Conservation (phyloP, 2,329 filamentous ascomycete genomes). For the Phoma sp. region DNA sequence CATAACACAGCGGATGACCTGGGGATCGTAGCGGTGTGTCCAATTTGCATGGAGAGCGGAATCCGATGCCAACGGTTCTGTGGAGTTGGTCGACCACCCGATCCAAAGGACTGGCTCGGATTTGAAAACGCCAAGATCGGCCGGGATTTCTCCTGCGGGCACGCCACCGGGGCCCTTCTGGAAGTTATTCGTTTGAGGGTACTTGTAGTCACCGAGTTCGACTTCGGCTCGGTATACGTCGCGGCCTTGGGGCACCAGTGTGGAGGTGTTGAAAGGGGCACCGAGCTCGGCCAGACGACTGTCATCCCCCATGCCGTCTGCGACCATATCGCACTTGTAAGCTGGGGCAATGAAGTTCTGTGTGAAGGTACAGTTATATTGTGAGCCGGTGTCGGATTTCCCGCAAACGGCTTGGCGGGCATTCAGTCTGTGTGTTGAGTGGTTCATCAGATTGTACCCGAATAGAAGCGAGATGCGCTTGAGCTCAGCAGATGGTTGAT, state of each 20-base stretch:
- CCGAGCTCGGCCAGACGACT: slow-evolving; percentile 27
- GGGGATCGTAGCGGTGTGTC: slow-evolving; percentile 38
- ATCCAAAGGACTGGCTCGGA: slow-evolving; percentile 46
- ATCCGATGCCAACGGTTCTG: slow-evolving; percentile 21
- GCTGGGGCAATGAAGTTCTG: slow-evolving; percentile 40
- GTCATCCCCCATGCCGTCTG: slow-evolving; percentile 27
- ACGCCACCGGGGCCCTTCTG: slow-evolving; percentile 40
- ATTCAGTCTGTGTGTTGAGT: slow-evolving; percentile 31
- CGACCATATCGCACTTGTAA: slow-evolving; percentile 41
- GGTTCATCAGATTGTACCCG: slow-evolving; percentile 37
- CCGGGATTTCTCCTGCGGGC: slow-evolving; percentile 25
- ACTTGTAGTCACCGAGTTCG: slow-evolving; percentile 35
- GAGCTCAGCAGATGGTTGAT: slow-evolving; percentile 41
- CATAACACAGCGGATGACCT: slow-evolving; percentile 42
- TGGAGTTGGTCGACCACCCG: slow-evolving; percentile 40
- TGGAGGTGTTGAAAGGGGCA: slow-evolving; percentile 42
- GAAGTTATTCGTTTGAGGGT: slow-evolving; percentile 31
- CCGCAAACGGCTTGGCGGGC: slow-evolving; percentile 47
- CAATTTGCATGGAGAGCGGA: slow-evolving; percentile 34
- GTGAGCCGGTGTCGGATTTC: slow-evolving; percentile 17
- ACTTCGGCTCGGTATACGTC: slow-evolving; percentile 40
- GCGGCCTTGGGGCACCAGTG: slow-evolving; percentile 37
- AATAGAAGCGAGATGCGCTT: slow-evolving; percentile 38
- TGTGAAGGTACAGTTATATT: slow-evolving; percentile 44
- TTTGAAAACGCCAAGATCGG: slow-evolving; percentile 39